Conservation (phyloP, 768 basidiomycete genomes). For the Leucocoprinus birnbaumii region DNA sequence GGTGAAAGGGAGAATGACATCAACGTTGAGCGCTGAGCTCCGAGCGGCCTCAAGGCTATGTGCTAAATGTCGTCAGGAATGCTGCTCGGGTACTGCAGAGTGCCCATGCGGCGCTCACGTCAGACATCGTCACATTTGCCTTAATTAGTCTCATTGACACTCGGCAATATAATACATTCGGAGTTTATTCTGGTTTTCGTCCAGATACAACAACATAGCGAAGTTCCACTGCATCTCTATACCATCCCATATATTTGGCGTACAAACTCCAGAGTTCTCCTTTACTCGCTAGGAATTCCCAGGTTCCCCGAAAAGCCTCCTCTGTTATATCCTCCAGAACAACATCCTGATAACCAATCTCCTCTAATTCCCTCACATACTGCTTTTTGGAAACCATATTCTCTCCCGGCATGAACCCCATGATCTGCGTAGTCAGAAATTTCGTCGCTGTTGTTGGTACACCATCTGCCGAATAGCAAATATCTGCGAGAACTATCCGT, state of each 20-base stretch:
- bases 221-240: conserved; percentile 30
- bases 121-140: neutral
- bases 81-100: neutral
- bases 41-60: neutral
- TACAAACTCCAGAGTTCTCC: conserved; percentile 45
- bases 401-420: conserved; percentile 41
- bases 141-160: neutral
- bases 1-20: conserved; percentile 16
- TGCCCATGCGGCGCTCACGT: neutral
- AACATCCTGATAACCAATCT: conserved; percentile 52
- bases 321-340: conserved; percentile 52
- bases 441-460: conserved; percentile 22
- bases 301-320: conserved; percentile 59
- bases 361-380: conserved; percentile 41
- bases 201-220: conserved; percentile 51
- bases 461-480: conserved; percentile 41
- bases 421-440: conserved; percentile 24
- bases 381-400: conserved; percentile 46
- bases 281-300: conserved; percentile 40
- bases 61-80: conserved; percentile 2
- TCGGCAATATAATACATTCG: no score
- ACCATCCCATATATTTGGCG: conserved; percentile 32
- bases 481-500: conserved; percentile 57
- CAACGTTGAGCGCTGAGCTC: neutral
- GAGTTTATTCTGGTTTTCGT: conserved; percentile 11